Base-by-base conservation (phyloP, 2,329 filamentous ascomycete genomes). In the Claviceps digitariae region DNA sequence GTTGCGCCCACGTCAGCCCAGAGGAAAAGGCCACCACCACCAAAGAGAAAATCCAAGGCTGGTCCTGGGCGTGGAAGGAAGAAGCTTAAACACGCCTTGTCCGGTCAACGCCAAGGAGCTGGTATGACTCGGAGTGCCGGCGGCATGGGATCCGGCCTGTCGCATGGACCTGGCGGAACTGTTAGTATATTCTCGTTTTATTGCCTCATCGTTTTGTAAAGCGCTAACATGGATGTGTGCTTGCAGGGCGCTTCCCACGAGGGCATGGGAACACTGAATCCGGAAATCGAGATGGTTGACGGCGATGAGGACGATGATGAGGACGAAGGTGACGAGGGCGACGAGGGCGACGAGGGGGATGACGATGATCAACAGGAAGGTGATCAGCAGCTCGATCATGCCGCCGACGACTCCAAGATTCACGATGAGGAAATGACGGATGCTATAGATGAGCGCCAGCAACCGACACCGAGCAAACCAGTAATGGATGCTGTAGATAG, bases 1-100 rank as follows among this genome's bases (percentile, higher is more conserved):
- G 77, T 56, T 4, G 59, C 64, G 3, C 65, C 66, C 23, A 61
- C 67, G 2, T 71, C 73, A 1, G 71, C 73, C 2, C 66, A 63
- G n/a, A 70, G 73, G 63, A 80, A 84, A 63, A 81, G 84, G 56
- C 84, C 84, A 0, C 84, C 84, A 29, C 85, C 86, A 1, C 87
- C 87, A 0, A 90, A 89, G 66, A 84, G 87, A 66, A 95, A 91
- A 74, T 75, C 79, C 48, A 90, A 87, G 67, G 86, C 69, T 29
- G 75, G 87, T 0, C 82, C 86, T 38, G 88, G 88, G 8, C 81
- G 89, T 57, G 87, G 87, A 17, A 78, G 82, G 57, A 91, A 85
- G 75, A 90, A 86, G 77, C 87, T 84, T 69, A 88, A 84, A 65
- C 64, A 73, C 60, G 69, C 70, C 17, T 56, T 71, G 13, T 68